A percentile compares a stretch with the other conserved stretches of the same genome.
Conservation (phyloP, 148 eudicot species). For the Mesembryanthemum crystallinum region DNA sequence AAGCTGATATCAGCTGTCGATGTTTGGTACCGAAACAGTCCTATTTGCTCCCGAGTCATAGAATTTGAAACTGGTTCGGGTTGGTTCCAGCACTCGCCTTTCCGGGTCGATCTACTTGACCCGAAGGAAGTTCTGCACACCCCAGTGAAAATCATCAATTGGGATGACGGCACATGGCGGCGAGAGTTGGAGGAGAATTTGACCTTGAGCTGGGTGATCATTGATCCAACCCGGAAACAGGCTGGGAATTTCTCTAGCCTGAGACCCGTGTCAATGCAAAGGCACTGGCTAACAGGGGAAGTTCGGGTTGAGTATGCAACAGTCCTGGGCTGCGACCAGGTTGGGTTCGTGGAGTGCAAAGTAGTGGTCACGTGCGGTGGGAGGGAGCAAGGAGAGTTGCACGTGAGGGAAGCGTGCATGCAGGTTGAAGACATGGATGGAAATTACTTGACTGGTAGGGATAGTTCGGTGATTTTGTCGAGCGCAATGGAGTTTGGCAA, state of each 20-base stretch:
- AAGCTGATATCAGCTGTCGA: conserved; percentile 58
- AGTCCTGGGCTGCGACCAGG: conserved; percentile 24
- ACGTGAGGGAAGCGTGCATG: conserved; percentile 53
- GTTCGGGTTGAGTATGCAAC: conserved; percentile 36
- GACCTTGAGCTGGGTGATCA: conserved; percentile 64
- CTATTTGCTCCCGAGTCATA: conserved; percentile 41
- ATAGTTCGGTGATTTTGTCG: conserved; percentile 41
- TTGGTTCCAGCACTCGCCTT: conserved; percentile 39
- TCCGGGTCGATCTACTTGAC: conserved; percentile 51
- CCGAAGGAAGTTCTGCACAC: conserved; percentile 37
- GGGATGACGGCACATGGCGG: conserved; percentile 18
- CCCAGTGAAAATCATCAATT: conserved; percentile 16
- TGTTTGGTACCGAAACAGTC: conserved; percentile 34
- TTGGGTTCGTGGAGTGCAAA: conserved; percentile 35
- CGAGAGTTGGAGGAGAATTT: conserved; percentile 29
- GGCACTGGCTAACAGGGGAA: conserved; percentile 48
- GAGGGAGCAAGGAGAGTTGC: conserved; percentile 38
- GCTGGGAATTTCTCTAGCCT: conserved; percentile 50
- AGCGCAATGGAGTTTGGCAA: conserved; percentile 43
- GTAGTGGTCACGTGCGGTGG: conserved; percentile 43
- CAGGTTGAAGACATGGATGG: conserved; percentile 57
- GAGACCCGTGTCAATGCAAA: conserved; percentile 38
- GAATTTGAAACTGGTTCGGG: conserved; percentile 34
- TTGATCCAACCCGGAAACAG: conserved; percentile 44
- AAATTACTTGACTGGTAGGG: conserved; percentile 43